A percentile compares a stretch with the other conserved stretches of the same genome.
phyloP scores from a whole-genome alignment of 2,329 filamentous ascomycete species.

The Exophiala calicioides region DNA sequence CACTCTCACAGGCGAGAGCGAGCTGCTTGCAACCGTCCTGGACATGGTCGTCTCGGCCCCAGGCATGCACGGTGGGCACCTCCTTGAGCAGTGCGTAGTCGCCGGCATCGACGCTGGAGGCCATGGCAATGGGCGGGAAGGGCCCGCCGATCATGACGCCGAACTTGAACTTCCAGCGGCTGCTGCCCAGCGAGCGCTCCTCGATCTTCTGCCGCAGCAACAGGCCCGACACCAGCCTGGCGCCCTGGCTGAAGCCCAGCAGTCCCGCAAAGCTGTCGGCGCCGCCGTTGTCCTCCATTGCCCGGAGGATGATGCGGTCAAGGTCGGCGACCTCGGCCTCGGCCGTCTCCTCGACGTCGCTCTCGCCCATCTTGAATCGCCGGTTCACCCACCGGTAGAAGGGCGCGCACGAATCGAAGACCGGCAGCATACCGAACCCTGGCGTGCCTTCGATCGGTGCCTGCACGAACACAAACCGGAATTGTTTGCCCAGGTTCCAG shows the following conservation, averaged over 20 bases:
- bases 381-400: conserved; percentile 40
- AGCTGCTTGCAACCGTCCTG: conserved; percentile 27
- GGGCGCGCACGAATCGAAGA: conserved; percentile 39
- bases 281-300: conserved; percentile 30
- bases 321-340: conserved; percentile 24
- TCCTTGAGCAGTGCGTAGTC: conserved; percentile 26
- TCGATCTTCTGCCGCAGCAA: conserved; percentile 32
- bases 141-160: conserved; percentile 31
- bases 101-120: conserved; percentile 9
- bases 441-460: conserved; percentile 35
- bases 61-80: conserved; percentile 32
- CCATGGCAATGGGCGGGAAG: conserved; percentile 30
- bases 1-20: conserved; percentile 26
- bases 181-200: conserved; percentile 14
- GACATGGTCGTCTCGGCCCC: conserved; percentile 32
- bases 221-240: conserved; percentile 32
- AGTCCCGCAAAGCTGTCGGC: conserved; percentile 35
- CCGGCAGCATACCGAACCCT: conserved; percentile 41
- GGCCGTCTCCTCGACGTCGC: conserved; percentile 25
- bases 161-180: conserved; percentile 27
- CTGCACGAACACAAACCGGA: conserved; percentile 41
- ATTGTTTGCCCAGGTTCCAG: conserved; percentile 35
- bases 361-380: conserved; percentile 20
- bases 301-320: conserved; percentile 22
- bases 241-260: conserved; percentile 41